Evolutionary conservation across 495 filamentous ascomycete genomes (phyloP).

Genomic region (Bacidia rubella): DNA sequence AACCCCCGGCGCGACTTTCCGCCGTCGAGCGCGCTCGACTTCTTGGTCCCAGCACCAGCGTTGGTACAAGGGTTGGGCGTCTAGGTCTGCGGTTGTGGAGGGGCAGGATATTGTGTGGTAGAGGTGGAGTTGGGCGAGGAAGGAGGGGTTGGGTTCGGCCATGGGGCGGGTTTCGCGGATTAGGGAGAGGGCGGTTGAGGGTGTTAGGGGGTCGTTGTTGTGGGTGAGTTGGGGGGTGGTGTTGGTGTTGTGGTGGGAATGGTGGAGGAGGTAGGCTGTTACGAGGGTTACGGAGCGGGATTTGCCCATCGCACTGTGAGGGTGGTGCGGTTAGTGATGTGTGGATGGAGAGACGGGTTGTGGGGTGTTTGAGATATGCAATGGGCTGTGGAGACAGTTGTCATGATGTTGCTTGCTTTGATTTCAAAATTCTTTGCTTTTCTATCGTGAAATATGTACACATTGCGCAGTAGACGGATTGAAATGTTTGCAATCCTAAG

Average conservation of each 20-base stretch:
- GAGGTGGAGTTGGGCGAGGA: conserved; percentile 75
- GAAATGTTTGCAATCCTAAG: too few relatives aligned
- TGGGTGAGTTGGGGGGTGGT: neutral
- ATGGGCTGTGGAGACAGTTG: neutral
- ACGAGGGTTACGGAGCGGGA: conserved; percentile 77
- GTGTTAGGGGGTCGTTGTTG: conserved; percentile 25
- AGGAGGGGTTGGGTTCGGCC: conserved; percentile 77
- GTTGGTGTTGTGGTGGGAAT: conserved; percentile 19
- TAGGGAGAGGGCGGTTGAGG: conserved; percentile 44
- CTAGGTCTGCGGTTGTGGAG: conserved; percentile 42
- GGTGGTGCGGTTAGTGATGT: neutral
- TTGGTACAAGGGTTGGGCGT: conserved; percentile 61
- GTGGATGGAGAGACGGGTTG: neutral
- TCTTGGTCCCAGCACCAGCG: conserved; percentile 77
- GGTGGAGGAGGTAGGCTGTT: conserved; percentile 65
- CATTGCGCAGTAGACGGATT: too few relatives aligned
- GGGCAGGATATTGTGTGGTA: conserved; percentile 77
- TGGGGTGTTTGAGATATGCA: neutral
- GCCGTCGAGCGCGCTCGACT: conserved; percentile 56
- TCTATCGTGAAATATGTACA: too few relatives aligned
- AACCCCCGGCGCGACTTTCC: conserved; percentile 58
- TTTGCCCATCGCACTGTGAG: conserved; percentile 83
- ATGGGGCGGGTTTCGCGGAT: conserved; percentile 53
- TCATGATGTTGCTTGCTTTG: too few relatives aligned
- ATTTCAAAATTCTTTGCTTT: too few relatives aligned